phyloP scores from a whole-genome alignment of 2,329 filamentous ascomycete species.

The Pseudocercospora fuligena region DNA sequence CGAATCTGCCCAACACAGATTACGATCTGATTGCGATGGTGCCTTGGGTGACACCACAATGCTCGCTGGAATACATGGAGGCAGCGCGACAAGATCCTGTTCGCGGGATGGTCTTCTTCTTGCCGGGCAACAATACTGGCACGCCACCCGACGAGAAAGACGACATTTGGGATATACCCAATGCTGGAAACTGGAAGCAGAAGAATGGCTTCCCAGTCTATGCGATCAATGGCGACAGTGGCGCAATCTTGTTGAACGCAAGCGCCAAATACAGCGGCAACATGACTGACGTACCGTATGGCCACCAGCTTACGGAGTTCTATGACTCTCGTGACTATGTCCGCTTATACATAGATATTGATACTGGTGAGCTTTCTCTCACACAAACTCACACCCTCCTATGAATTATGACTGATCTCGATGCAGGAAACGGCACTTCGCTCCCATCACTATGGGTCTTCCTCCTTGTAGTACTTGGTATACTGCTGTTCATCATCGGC shows the following conservation, averaged over 20 bases:
- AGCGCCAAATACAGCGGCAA: constrained; percentile 79
- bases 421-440: constrained; percentile 27
- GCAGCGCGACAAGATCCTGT: constrained; percentile 62
- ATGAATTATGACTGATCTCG: constrained; percentile 17
- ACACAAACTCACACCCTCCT: not conserved
- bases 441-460: constrained; percentile 84
- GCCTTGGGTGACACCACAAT: constrained; percentile 79
- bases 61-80: constrained; percentile 73
- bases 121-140: constrained; percentile 52
- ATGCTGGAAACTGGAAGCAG: constrained; percentile 72
- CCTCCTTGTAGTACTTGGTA: constrained; percentile 68
- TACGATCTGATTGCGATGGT: constrained; percentile 81
- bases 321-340: constrained; percentile 52
- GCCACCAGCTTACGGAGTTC: constrained; percentile 43
- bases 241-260: constrained; percentile 70
- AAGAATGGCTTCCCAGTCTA: constrained; percentile 80
- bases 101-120: constrained; percentile 63
- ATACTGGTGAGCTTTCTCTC: constrained; percentile 44
- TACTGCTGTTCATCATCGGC: constrained; percentile 70
- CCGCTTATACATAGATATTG: constrained; percentile 57
- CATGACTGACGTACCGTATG: constrained; percentile 57
- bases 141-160: constrained; percentile 70
- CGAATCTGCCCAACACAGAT: constrained; percentile 67
- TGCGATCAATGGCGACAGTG: constrained; percentile 72
- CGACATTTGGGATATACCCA: constrained; percentile 70